phyloP scores from a whole-genome alignment of 2,329 filamentous ascomycete genomes.

The Ophiocordyceps robertsii region DNA sequence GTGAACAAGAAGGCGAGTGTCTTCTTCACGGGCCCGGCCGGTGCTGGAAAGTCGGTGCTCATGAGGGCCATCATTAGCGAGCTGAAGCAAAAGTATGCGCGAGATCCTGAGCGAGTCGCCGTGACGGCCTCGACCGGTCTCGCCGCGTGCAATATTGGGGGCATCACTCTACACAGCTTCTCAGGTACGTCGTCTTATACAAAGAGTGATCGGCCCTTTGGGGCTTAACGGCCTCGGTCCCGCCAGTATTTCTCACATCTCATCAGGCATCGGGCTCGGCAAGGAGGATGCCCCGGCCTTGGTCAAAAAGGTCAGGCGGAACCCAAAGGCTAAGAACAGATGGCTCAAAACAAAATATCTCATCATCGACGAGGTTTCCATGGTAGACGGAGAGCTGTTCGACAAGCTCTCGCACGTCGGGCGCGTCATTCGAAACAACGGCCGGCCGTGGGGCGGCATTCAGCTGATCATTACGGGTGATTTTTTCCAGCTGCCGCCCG shows the following conservation, averaged over 20 bases:
- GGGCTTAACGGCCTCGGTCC: no score
- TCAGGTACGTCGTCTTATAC: slow-evolving; percentile 38
- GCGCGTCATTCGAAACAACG: slow-evolving; percentile 75
- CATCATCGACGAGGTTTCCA: slow-evolving; percentile 90
- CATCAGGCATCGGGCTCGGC: slow-evolving; percentile 62
- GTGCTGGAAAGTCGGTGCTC: slow-evolving; percentile 92
- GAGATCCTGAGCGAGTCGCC: slow-evolving; percentile 73
- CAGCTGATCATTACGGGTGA: slow-evolving; percentile 93
- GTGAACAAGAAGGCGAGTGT: slow-evolving; percentile 72
- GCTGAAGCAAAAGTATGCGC: slow-evolving; percentile 60
- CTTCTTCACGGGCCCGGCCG: slow-evolving; percentile 95
- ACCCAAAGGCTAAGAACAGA: slow-evolving; percentile 73
- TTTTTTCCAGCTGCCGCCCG: slow-evolving; percentile 93
- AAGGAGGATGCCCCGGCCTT: slow-evolving; percentile 74
- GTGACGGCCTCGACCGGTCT: slow-evolving; percentile 93
- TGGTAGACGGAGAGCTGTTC: slow-evolving; percentile 95
- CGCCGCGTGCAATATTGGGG: slow-evolving; percentile 92
- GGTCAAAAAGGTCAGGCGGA: slow-evolving; percentile 81
- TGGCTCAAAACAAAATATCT: slow-evolving; percentile 84
- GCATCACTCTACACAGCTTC: slow-evolving; percentile 92
- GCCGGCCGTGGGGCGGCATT: slow-evolving; percentile 86
- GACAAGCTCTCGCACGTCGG: slow-evolving; percentile 91
- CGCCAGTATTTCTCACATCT: neutral
- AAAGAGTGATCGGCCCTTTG: no score
- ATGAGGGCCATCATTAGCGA: slow-evolving; percentile 83